Conservation (phyloP, 2,329 filamentous ascomycete genomes). For the Ophiocordyceps camponoti-floridani region DNA sequence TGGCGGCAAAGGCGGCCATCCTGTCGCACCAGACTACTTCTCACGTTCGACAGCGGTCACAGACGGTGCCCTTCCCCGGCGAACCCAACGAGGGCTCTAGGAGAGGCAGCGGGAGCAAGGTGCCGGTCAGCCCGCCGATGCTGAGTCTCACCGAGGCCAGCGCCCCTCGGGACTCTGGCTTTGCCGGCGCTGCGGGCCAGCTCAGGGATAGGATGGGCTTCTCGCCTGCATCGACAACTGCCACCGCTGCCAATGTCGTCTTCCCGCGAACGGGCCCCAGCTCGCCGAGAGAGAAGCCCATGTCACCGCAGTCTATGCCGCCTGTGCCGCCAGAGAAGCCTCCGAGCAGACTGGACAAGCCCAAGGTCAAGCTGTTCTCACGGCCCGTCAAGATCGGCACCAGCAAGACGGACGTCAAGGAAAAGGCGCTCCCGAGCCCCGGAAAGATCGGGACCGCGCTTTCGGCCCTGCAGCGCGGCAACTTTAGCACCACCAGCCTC, state of each 20-base stretch:
- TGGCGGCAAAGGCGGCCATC: constrained; percentile 62
- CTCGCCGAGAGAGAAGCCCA: constrained; percentile 25
- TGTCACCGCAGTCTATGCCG: constrained; percentile 15
- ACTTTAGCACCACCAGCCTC: constrained; percentile 56
- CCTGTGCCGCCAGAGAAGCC: constrained; percentile 37
- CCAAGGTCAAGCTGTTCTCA: constrained; percentile 69
- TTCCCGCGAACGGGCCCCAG: constrained; percentile 47
- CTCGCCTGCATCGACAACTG: constrained; percentile 44
- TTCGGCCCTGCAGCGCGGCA: constrained; percentile 44
- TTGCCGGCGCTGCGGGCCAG: constrained; percentile 21
- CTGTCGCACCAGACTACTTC: constrained; percentile 39
- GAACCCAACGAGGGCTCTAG: constrained; percentile 24
- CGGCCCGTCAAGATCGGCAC: constrained; percentile 58
- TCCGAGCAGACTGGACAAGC: constrained; percentile 40
- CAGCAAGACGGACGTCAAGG: constrained; percentile 43
- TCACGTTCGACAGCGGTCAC: constrained; percentile 49
- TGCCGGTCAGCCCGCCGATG: constrained; percentile 41
- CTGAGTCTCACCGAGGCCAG: constrained; percentile 48
- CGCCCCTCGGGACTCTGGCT: constrained; percentile 36
- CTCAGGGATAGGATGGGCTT: constrained; percentile 37
- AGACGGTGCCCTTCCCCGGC: constrained; percentile 47
- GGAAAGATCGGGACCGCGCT: constrained; percentile 51
- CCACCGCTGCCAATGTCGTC: constrained; percentile 48
- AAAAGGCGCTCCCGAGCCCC: constrained; percentile 54
- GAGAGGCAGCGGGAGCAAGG: constrained; percentile 25